A percentile compares a stretch with the other conserved stretches of the same genome.
These are phyloP conservation scores for Fusarium buharicum DNA, from an alignment of 2,329 filamentous ascomycete species.

Conservation along the genomic window DNA sequence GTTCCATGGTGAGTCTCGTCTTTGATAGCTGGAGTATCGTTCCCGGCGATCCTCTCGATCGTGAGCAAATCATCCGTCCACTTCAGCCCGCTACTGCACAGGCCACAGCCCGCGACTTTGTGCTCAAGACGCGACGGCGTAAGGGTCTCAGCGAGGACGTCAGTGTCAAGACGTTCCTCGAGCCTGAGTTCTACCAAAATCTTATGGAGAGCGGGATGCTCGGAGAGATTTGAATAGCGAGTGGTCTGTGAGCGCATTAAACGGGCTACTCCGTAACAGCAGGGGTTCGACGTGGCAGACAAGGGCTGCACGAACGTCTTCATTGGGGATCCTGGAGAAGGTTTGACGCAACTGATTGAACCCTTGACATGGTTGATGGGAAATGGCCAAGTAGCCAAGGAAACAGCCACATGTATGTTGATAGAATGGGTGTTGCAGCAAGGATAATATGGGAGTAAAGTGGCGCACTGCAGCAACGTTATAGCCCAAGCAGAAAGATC, in stretches of 20 bases:
- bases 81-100: slow-evolving; percentile 89
- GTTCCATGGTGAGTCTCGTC: slow-evolving; percentile 87
- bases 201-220: slow-evolving; percentile 90
- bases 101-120: slow-evolving; percentile 93
- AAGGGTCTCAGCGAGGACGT: slow-evolving; percentile 97
- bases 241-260: not conserved
- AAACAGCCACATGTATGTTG: slow-evolving; percentile 32
- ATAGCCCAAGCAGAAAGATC: slow-evolving; percentile 9
- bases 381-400: slow-evolving; percentile 15
- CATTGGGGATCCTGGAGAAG: slow-evolving; percentile 19
- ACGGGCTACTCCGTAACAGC: slow-evolving; percentile 10
- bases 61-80: slow-evolving; percentile 81
- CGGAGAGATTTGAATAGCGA: slow-evolving; percentile 59
- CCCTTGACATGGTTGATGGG: slow-evolving; percentile 32
- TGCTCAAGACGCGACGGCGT: slow-evolving; percentile 90
- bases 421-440: slow-evolving; percentile 29
- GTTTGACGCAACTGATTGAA: slow-evolving; percentile 22
- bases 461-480: slow-evolving; percentile 13
- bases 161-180: slow-evolving; percentile 93
- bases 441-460: slow-evolving; percentile 26
- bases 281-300: slow-evolving; percentile 7
- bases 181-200: slow-evolving; percentile 90
- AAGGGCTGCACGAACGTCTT: slow-evolving; percentile 24
- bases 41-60: slow-evolving; percentile 93
- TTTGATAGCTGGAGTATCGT: slow-evolving; percentile 98